A percentile compares a stretch with the other conserved stretches of the same genome.
phyloP scores from a whole-genome alignment of 2,329 filamentous ascomycete species.

The Fusarium nisikadoi region DNA sequence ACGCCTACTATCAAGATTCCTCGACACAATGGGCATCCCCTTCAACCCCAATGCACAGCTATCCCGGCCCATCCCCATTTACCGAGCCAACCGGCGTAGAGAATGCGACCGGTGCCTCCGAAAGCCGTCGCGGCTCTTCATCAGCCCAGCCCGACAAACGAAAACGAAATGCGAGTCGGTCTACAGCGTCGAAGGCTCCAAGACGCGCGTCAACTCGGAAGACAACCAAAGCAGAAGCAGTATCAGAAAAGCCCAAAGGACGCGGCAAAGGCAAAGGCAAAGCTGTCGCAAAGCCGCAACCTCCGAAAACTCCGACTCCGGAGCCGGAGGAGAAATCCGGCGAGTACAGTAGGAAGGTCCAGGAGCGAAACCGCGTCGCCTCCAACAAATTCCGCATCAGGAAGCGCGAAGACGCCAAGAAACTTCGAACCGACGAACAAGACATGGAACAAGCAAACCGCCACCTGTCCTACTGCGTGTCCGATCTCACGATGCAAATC shows the following conservation, averaged over 20 bases:
- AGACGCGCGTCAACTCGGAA: not conserved
- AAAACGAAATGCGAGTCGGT: not conserved
- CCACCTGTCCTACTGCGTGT: conserved; percentile 14
- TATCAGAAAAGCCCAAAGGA: not conserved
- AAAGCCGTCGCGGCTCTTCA: not conserved
- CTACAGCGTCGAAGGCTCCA: not conserved
- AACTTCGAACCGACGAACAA: conserved; percentile 29
- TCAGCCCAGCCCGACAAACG: not conserved
- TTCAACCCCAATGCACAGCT: not conserved
- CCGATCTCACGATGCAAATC: conserved; percentile 30
- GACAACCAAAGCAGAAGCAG: fast-evolving
- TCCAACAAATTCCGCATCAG: conserved; percentile 42
- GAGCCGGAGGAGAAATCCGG: not conserved
- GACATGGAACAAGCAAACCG: conserved; percentile 30
- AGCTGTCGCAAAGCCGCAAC: not conserved
- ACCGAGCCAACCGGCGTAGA: not conserved
- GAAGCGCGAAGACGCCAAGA: conserved; percentile 31
- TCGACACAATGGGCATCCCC: not conserved
- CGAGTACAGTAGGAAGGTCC: not conserved
- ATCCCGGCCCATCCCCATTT: not conserved
- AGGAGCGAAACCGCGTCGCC: conserved; percentile 40
- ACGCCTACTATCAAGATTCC: fast-evolving
- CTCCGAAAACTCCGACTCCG: not conserved
- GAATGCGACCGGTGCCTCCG: fast-evolving
- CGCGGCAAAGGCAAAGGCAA: not conserved